phyloP scores from a whole-genome alignment of 768 basidiomycete genomes.

The Mycena epipterygia region DNA sequence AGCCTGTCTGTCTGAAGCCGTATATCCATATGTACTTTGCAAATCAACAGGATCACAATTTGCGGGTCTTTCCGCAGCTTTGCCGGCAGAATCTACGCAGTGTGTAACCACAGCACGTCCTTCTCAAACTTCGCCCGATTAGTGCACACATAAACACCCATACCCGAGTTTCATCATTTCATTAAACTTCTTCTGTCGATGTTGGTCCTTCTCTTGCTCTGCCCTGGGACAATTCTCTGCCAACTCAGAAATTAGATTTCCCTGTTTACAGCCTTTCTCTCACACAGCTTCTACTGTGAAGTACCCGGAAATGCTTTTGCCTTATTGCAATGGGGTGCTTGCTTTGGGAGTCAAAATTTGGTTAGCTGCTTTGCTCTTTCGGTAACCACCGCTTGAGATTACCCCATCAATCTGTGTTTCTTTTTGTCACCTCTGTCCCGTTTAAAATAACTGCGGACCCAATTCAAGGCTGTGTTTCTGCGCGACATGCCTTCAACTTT shows the following conservation, averaged over 20 bases:
- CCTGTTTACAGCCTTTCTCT: neutral
- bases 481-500: too few relatives aligned
- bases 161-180: constrained; percentile 6
- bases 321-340: too few relatives aligned
- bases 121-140: neutral
- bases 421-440: too few relatives aligned
- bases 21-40: constrained; percentile 10
- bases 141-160: neutral
- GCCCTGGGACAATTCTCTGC: too few relatives aligned
- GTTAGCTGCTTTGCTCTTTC: too few relatives aligned
- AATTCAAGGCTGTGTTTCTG: too few relatives aligned
- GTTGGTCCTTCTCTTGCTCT: constrained; percentile 6
- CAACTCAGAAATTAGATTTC: constrained; percentile 12
- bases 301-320: too few relatives aligned
- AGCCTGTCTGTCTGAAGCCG: neutral
- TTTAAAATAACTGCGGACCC: too few relatives aligned
- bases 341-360: too few relatives aligned
- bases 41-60: constrained; percentile 7
- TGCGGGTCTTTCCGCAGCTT: constrained; percentile 6
- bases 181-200: constrained; percentile 1
- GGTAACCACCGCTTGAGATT: too few relatives aligned
- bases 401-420: too few relatives aligned
- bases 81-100: constrained; percentile 7
- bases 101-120: neutral
- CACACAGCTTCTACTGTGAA: too few relatives aligned